A percentile compares a stretch with the other conserved stretches of the same genome.
Evolutionary conservation across 2,329 filamentous ascomycete genomes (phyloP).

Genomic region (Tolypocladium guangdongense): DNA sequence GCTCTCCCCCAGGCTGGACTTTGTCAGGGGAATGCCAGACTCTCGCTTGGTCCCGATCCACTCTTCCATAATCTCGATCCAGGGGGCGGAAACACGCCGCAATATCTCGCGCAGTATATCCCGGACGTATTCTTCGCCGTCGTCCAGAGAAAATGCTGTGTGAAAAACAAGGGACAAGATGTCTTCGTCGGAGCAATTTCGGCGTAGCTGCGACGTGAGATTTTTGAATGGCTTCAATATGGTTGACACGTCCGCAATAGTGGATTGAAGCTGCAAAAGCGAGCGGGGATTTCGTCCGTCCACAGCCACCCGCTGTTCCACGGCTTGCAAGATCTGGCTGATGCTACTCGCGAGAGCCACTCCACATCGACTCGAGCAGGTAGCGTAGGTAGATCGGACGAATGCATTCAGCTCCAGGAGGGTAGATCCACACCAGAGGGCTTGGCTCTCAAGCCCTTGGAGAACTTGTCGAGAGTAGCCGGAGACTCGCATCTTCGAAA

Average conservation of each 20-base stretch:
- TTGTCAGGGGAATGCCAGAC: conserved; percentile 41
- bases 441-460: conserved; percentile 33
- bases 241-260: conserved; percentile 32
- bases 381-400: conserved; percentile 33
- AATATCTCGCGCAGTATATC: conserved; percentile 58
- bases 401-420: conserved; percentile 35
- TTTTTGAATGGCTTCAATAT: conserved; percentile 41
- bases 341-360: conserved; percentile 42
- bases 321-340: conserved; percentile 34
- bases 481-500: conserved; percentile 38
- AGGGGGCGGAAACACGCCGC: conserved; percentile 50
- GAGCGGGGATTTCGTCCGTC: conserved; percentile 32
- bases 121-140: conserved; percentile 49
- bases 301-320: conserved; percentile 37
- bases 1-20: conserved; percentile 28
- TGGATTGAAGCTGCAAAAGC: conserved; percentile 40
- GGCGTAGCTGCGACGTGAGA: conserved; percentile 36
- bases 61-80: conserved; percentile 55
- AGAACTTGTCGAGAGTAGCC: conserved; percentile 43
- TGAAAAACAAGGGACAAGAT: conserved; percentile 51
- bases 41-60: conserved; percentile 64
- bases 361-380: conserved; percentile 31
- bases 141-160: conserved; percentile 52
- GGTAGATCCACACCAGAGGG: conserved; percentile 35
- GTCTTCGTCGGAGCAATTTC: conserved; percentile 43